Evolutionary conservation across 164 flowering plant species (phyloP).

Genomic region (Platanus orientalis): DNA sequence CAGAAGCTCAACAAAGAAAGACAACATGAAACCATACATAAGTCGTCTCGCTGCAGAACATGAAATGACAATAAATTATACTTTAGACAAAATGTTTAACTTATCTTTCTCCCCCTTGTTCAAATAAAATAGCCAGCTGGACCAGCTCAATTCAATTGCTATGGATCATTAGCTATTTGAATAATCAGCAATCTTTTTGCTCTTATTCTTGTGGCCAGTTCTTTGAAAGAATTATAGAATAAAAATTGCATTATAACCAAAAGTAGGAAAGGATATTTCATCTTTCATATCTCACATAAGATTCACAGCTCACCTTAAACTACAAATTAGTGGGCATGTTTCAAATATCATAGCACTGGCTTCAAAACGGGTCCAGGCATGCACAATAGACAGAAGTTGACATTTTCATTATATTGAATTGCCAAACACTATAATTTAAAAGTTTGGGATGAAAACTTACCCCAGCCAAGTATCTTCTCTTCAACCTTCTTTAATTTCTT

Average conservation of each 20-base stretch:
- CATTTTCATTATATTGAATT: neutral
- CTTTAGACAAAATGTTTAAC: neutral
- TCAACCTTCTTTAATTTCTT: slow-evolving; percentile 79
- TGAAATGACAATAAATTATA: neutral
- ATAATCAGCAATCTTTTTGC: neutral
- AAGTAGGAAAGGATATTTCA: too few species aligned
- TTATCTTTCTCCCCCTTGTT: too few species aligned
- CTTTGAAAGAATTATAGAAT: neutral
- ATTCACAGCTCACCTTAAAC: too few species aligned
- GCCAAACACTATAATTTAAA: neutral
- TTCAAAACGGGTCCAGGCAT: too few species aligned
- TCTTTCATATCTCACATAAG: too few species aligned
- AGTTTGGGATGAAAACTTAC: slow-evolving; percentile 28
- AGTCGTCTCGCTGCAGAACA: neutral
- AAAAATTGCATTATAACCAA: neutral
- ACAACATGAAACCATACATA: neutral
- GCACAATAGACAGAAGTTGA: neutral
- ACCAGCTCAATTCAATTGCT: neutral
- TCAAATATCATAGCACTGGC: too few species aligned
- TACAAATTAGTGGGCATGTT: too few species aligned
- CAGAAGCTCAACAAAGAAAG: neutral
- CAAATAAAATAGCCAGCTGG: too few species aligned
- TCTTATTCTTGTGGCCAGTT: neutral
- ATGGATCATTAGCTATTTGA: neutral
- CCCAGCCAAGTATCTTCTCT: slow-evolving; percentile 96